Evolutionary conservation across 164 flowering plant species (phyloP), one percentile per base, ranked within the genome.

Genomic region (Annona cherimola): DNA sequence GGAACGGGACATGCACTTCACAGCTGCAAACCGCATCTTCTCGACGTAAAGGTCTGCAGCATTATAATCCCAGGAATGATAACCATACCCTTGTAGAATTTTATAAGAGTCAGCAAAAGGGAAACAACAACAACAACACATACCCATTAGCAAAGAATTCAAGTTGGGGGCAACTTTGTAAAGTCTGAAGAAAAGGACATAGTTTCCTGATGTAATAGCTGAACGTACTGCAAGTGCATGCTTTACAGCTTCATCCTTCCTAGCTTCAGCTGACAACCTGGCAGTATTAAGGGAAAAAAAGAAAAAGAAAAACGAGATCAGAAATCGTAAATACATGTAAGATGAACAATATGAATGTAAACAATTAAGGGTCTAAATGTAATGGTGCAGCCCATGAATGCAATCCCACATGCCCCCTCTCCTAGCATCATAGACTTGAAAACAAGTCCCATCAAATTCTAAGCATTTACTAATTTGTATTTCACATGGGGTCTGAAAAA

Each of bases 181-280:
- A 18, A 95, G 83, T 78, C 89, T 86, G 79, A 93, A 95, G 71
- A 91, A 95, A 75, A 79, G 72, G 42, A 93, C 88, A 81, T 93
- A 93, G 71, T 95, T 95, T 75, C 96, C 96, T 2, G 93, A 89
- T 4, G 92, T 85, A 43, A 95, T 90, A 50, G 99, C 98, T 20
- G 90, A 79, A 75, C 98, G 97, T 69, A 95, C 97, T 50, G 96
- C 90, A 70, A 93, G 97, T 67, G 99, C 99, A 78, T 95, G 99
- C 79, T 82, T 87, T 35, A 95, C 90, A 45, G 91, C 95, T 76
- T 79, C 83, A 76, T 93, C 86, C 76, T 78, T 78, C 76, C 84
- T 91, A 35, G 93, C 89, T 78, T 86, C 89, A 42, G 67, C 75
- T 2, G 98, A 84, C 73, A 95, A 88, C 76, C 99, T 95, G 85